A percentile compares a stretch with the other conserved stretches of the same genome.
phyloP scores from a whole-genome alignment of 345 rosid genomes.

The Eucalyptus erythrocorys region DNA sequence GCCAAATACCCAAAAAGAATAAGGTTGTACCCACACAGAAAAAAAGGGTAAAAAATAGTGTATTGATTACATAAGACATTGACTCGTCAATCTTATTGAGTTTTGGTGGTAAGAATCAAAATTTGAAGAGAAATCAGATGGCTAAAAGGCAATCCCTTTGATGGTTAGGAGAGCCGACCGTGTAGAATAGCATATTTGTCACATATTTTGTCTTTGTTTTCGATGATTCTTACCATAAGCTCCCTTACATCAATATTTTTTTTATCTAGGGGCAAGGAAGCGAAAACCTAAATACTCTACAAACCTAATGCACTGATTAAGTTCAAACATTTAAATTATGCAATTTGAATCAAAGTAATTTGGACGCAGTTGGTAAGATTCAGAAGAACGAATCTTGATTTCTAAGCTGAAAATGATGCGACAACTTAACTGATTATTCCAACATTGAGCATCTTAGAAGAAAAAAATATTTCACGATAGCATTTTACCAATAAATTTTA shows the following conservation, averaged over 20 bases:
- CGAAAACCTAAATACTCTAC: not conserved
- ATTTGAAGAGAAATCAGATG: no score
- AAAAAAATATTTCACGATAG: no score
- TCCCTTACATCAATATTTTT: no score
- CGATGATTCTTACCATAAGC: not conserved
- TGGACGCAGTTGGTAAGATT: no score
- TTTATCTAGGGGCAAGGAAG: not conserved
- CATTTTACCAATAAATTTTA: not conserved
- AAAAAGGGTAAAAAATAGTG: rapidly evolving
- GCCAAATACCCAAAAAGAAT: not conserved
- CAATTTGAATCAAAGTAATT: no score
- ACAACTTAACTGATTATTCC: not conserved
- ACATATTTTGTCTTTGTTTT: no score
- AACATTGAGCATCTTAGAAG: no score
- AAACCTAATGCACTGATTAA: rapidly evolving
- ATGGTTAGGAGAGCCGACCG: rapidly evolving
- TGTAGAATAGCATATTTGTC: no score
- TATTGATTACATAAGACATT: not conserved
- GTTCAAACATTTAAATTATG: no score
- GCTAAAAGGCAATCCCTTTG: no score
- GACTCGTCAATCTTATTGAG: not conserved
- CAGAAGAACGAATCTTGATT: rapidly evolving
- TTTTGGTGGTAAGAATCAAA: not conserved
- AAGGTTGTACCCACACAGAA: not conserved
- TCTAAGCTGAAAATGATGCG: rapidly evolving